phyloP scores from a whole-genome alignment of 2,329 filamentous ascomycete species.

The Venturia oleaginea region DNA sequence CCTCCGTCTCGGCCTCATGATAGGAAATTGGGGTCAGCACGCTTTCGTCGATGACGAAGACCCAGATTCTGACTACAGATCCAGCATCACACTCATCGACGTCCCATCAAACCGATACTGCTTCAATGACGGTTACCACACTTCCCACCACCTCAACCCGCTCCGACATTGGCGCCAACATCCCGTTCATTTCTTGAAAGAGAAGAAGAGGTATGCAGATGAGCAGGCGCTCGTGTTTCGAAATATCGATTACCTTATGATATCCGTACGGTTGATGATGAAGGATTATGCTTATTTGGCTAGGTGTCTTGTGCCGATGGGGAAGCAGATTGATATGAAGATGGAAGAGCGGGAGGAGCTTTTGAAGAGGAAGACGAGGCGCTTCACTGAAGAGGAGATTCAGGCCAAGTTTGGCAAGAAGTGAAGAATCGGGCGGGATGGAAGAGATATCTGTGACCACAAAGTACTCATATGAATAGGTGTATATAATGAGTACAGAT shows the following conservation, averaged over 20 bases:
- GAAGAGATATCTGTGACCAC: neutral
- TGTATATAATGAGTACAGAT: neutral
- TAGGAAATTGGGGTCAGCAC: slow-evolving; percentile 79
- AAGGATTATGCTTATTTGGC: slow-evolving; percentile 67
- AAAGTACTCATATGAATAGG: neutral
- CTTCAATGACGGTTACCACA: slow-evolving; percentile 78
- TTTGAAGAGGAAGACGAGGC: slow-evolving; percentile 55
- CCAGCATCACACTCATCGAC: slow-evolving; percentile 71
- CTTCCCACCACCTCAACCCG: slow-evolving; percentile 71
- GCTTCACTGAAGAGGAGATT: slow-evolving; percentile 59
- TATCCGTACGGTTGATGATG: slow-evolving; percentile 57
- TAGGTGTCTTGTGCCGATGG: slow-evolving; percentile 63
- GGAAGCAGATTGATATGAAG: slow-evolving; percentile 58
- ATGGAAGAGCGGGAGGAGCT: slow-evolving; percentile 54
- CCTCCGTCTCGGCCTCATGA: slow-evolving; percentile 64
- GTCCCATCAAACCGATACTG: slow-evolving; percentile 71
- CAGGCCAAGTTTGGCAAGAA: slow-evolving; percentile 41
- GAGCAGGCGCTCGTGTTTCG: slow-evolving; percentile 68
- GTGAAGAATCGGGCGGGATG: neutral
- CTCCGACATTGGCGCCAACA: slow-evolving; percentile 75
- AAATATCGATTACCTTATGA: slow-evolving; percentile 72
- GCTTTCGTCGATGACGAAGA: slow-evolving; percentile 68
- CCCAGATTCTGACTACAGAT: slow-evolving; percentile 68
- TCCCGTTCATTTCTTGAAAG: slow-evolving; percentile 61
- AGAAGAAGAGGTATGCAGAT: slow-evolving; percentile 56